Base-by-base conservation (phyloP, 2,329 filamentous ascomycete species). In the Arachnopeziza araneosa region DNA sequence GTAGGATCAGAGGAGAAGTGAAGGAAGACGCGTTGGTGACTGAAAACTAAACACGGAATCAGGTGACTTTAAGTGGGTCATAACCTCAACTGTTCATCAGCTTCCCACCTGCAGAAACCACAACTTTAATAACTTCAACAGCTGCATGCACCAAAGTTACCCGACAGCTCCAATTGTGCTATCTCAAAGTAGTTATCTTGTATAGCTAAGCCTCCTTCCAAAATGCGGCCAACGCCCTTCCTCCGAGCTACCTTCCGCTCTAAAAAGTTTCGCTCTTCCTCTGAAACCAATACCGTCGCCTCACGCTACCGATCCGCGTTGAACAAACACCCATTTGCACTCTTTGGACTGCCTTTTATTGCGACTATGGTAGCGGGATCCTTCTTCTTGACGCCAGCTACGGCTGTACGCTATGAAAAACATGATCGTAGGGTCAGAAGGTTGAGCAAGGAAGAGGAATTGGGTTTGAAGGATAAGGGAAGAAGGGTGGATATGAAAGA, bases 341-440 rank as follows among this genome's bases (percentile, higher is more conserved):
- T 96, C 64, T 99, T 99, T 73, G 96, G 96, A 1, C 81, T 99
- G 3, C 96, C 95, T 0, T 99, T 99, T 75, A 83, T 99, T 66
- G 78, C 84, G 59, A 87, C 96, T 60, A 96, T 99, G 71, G 85
- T 99, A 24, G 91, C 88, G 1, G 93, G 92, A 0, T 96, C 91
- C 2, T 99, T 99, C 75, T 89, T 96, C 69, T 83, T 99, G 54
- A 98, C 95, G 0, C 95, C 93, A 1, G 95, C 93, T 5, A 93
- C 96, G 23, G 95, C 96, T 17, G 80, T 99, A 54, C 85, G 96
- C 60, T 99, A 98, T 76, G 95, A 99, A 77, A 86, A 90, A 64
- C 87, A 97, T 71, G 95, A 99, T 73, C 85, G 91, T 64, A 93
- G 91, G 77, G 91, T 97, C 61, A 84, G 89, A 70, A 89, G 93